Evolutionary conservation across 2,329 filamentous ascomycete genomes (phyloP).

Genomic region (Colletotrichum sp.): DNA sequence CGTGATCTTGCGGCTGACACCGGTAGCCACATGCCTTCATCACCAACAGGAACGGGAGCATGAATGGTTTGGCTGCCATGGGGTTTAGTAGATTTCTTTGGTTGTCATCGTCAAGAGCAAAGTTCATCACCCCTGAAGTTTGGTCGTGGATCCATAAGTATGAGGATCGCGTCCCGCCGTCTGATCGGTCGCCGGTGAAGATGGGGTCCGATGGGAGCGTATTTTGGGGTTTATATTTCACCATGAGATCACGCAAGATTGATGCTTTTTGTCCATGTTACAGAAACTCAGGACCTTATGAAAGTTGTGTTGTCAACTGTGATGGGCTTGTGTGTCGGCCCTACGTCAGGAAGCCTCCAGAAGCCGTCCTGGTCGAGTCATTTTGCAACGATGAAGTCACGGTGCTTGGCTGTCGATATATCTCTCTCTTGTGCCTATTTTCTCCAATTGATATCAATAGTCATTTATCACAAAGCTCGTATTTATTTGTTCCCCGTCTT

Average conservation of each 20-base stretch:
- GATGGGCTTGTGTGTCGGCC: neutral
- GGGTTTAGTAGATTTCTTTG: neutral
- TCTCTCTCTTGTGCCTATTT: neutral
- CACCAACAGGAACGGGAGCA: neutral
- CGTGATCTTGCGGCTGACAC: neutral
- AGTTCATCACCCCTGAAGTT: neutral
- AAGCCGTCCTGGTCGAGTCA: neutral
- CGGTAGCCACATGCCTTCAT: neutral
- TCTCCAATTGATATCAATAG: neutral
- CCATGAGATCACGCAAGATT: neutral
- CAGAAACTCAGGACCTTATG: neutral
- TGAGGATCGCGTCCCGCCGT: neutral
- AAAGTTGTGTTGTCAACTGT: fast-evolving
- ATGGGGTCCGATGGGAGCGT: fast-evolving
- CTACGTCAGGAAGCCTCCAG: neutral
- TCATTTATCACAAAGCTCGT: neutral
- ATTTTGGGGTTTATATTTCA: neutral
- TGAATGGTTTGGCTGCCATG: fast-evolving
- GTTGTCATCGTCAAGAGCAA: neutral
- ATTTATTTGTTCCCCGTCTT: neutral
- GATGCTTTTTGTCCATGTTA: neutral
- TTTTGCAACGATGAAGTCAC: neutral
- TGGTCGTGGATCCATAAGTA: neutral
- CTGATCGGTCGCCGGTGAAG: neutral
- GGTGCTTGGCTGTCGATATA: neutral